Evolutionary conservation across 2,329 filamentous ascomycete genomes (phyloP).

Genomic region (Penicillium decumbens): DNA sequence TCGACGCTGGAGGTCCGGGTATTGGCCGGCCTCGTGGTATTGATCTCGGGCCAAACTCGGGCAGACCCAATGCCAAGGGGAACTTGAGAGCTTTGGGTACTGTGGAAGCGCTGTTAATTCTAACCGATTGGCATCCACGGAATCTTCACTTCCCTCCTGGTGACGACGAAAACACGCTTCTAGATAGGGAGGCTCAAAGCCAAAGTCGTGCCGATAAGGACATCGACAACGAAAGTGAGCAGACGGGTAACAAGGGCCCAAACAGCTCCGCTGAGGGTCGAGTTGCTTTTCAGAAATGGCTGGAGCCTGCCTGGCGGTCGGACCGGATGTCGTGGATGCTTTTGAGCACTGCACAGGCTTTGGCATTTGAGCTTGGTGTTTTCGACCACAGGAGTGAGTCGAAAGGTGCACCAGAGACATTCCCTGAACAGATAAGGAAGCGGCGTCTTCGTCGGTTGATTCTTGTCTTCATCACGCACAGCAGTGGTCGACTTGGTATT

Average conservation of each 20-base stretch:
- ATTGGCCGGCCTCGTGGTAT: conserved; percentile 66
- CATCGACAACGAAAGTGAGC: conserved; percentile 36
- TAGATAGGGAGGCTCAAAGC: conserved; percentile 65
- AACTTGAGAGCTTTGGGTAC: conserved; percentile 87
- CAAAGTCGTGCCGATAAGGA: conserved; percentile 52
- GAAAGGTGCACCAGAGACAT: conserved; percentile 51
- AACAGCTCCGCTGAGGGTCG: conserved; percentile 68
- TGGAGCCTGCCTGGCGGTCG: conserved; percentile 90
- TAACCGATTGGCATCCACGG: conserved; percentile 96
- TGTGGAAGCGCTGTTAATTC: conserved; percentile 85
- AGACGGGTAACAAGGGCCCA: conserved; percentile 43
- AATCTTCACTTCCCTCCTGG: conserved; percentile 85
- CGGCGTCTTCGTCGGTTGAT: conserved; percentile 81
- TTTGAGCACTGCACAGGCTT: conserved; percentile 79
- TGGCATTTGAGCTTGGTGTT: conserved; percentile 90
- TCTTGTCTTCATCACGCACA: conserved; percentile 85
- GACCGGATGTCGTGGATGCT: conserved; percentile 99
- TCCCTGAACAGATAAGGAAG: conserved; percentile 65
- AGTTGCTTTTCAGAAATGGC: conserved; percentile 81
- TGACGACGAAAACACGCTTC: conserved; percentile 60
- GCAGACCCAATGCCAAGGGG: conserved; percentile 56
- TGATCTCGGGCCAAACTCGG: conserved; percentile 56
- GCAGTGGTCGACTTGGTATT: conserved; percentile 86
- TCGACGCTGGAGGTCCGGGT: conserved; percentile 63
- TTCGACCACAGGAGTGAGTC: conserved; percentile 83